Evolutionary conservation across 768 basidiomycete species (phyloP).

Genomic region (Mycena venus): DNA sequence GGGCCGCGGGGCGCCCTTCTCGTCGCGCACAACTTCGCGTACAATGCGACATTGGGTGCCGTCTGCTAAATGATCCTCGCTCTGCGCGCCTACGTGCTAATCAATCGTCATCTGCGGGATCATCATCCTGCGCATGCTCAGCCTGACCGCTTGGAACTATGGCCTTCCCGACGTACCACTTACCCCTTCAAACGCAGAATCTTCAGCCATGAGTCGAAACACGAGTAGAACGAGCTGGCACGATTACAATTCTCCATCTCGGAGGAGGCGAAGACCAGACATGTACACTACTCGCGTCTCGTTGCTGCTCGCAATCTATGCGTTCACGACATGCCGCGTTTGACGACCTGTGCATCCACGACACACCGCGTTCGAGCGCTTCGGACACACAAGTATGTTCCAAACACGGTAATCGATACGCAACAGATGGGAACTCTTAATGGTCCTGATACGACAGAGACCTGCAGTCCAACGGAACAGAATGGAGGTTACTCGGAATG

Average conservation of each 20-base stretch:
- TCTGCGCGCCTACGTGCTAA: constrained; percentile 36
- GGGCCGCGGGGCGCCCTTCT: constrained; percentile 36
- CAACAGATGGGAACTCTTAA: neutral
- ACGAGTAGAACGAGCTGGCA: neutral
- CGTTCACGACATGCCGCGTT: neutral
- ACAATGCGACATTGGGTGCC: constrained; percentile 39
- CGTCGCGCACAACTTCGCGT: constrained; percentile 36
- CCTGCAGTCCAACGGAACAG: no score
- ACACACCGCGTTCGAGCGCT: neutral
- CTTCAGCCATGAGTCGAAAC: neutral
- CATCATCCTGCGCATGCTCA: constrained; percentile 38
- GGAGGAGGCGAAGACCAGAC: neutral
- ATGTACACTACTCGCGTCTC: neutral
- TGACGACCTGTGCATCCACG: no score
- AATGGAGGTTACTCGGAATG: no score
- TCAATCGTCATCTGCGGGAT: constrained; percentile 39
- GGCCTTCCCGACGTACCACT: neutral
- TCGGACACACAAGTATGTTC: neutral
- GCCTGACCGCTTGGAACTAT: constrained; percentile 38
- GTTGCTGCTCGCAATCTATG: neutral
- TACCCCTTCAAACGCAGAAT: neutral
- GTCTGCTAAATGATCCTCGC: constrained; percentile 39
- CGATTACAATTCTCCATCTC: neutral
- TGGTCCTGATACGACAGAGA: no score
- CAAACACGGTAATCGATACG: neutral